A percentile compares a stretch with the other conserved stretches of the same genome.
These are phyloP conservation scores for Fusarium keratoplasticum DNA, from an alignment of 2,329 filamentous ascomycete species.

Conservation along the genomic window DNA sequence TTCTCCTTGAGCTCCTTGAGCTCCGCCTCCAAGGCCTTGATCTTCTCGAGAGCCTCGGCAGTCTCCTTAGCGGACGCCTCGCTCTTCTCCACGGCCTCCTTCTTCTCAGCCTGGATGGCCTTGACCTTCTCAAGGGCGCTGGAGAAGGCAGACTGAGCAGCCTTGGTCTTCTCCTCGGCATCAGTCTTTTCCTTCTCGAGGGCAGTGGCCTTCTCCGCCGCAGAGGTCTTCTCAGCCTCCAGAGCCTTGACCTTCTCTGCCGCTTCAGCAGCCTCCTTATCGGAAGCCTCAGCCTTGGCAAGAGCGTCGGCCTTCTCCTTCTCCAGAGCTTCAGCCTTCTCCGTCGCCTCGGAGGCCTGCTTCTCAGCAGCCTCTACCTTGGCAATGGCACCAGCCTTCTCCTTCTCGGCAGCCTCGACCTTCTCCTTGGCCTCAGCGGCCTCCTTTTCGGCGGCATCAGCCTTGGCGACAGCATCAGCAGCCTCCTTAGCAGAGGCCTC, in stretches of 20 bases:
- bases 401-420: constrained; percentile 16
- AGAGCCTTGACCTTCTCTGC: constrained; percentile 30
- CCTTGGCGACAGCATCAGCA: not conserved
- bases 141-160: constrained; percentile 27
- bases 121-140: constrained; percentile 20
- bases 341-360: constrained; percentile 13
- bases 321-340: constrained; percentile 24
- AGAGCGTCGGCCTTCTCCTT: constrained; percentile 28
- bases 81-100: constrained; percentile 10
- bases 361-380: constrained; percentile 23
- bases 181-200: constrained; percentile 19
- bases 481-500: not conserved
- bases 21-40: constrained; percentile 8
- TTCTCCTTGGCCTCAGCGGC: constrained; percentile 25
- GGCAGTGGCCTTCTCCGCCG: constrained; percentile 16
- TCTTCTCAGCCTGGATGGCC: constrained; percentile 10
- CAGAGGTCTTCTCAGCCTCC: constrained; percentile 13
- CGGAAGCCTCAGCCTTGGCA: constrained; percentile 12
- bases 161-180: constrained; percentile 31
- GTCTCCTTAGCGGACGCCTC: constrained; percentile 28
- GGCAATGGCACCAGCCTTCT: constrained; percentile 20
- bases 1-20: constrained; percentile 36
- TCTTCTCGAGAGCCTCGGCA: constrained; percentile 9
- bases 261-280: constrained; percentile 28
- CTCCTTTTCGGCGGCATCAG: not conserved